These are phyloP conservation scores for Starmera stellimalicola DNA, from an alignment of 1,139 yeast species.

Conservation along the genomic window DNA sequence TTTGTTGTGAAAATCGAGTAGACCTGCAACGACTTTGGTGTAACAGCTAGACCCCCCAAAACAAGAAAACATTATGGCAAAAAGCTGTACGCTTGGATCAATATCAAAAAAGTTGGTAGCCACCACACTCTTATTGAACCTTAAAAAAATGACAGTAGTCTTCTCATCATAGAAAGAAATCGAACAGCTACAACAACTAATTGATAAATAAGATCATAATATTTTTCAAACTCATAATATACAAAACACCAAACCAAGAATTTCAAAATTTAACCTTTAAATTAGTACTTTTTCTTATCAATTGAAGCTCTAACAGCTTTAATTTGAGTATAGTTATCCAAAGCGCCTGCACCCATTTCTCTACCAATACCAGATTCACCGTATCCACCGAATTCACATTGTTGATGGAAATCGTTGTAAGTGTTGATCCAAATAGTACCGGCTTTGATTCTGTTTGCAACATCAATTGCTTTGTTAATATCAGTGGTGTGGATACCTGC, in stretches of 20 bases:
- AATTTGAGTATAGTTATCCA: constrained; percentile 55
- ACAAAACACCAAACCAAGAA: neutral
- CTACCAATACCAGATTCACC: constrained; percentile 65
- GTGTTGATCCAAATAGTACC: constrained; percentile 55
- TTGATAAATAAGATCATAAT: neutral
- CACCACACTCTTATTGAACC: too few relatives aligned
- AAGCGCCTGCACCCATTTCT: constrained; percentile 63
- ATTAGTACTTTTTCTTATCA: constrained; percentile 6
- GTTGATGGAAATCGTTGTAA: constrained; percentile 57
- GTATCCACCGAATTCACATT: constrained; percentile 48
- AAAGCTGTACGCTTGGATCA: too few relatives aligned
- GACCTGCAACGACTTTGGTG: too few relatives aligned
- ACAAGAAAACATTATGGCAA: too few relatives aligned
- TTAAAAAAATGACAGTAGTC: neutral
- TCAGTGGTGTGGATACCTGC: constrained; percentile 64
- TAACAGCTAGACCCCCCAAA: too few relatives aligned
- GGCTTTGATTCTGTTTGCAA: constrained; percentile 53
- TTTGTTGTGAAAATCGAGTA: too few relatives aligned
- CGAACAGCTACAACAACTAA: neutral
- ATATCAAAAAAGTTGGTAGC: too few relatives aligned
- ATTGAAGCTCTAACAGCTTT: constrained; percentile 38
- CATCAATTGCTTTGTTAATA: constrained; percentile 45
- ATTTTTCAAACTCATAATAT: too few relatives aligned
- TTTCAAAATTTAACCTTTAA: neutral
- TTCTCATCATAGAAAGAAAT: too few relatives aligned